phyloP scores from a whole-genome alignment of 176 grass and related monocot genomes.

The Oryza coarctata region DNA sequence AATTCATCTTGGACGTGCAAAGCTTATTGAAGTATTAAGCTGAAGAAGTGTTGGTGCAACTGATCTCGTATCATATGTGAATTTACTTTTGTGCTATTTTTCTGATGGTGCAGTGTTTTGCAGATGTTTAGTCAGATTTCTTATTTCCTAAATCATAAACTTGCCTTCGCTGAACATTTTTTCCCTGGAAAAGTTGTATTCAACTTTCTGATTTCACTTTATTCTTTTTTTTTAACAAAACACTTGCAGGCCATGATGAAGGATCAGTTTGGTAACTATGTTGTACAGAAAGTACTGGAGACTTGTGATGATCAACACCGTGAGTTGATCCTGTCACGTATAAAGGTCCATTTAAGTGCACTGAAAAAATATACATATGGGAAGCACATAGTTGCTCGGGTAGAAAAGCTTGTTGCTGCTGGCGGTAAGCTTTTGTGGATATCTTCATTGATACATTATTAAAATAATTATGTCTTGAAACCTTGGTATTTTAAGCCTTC shows the following conservation, averaged over 20 bases:
- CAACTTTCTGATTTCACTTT: not conserved
- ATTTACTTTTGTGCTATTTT: not conserved
- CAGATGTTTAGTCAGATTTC: not conserved
- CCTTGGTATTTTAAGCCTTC: not conserved
- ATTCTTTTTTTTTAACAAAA: not conserved
- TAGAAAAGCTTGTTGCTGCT: conserved; percentile 78
- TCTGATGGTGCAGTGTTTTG: not conserved
- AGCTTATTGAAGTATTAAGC: not conserved
- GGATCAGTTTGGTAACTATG: conserved; percentile 84
- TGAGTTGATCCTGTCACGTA: conserved; percentile 67
- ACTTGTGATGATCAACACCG: conserved; percentile 77
- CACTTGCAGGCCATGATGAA: conserved; percentile 77
- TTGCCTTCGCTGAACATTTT: not conserved
- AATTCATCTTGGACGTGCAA: not conserved
- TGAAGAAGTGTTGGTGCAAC: not conserved
- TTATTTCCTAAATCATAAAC: not conserved
- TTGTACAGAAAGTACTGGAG: conserved; percentile 89
- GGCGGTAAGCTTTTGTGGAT: conserved; percentile 49
- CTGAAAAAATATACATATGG: conserved; percentile 91
- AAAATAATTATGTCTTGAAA: not conserved
- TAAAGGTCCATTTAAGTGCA: conserved; percentile 80
- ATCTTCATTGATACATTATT: conserved; percentile 8
- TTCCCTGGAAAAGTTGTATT: not conserved
- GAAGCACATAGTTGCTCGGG: conserved; percentile 81
- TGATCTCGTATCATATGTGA: not conserved